A percentile compares a stretch with the other conserved stretches of the same genome.
Evolutionary conservation across 1,139 yeast species (phyloP).

Genomic region (Yamadazyma songkhlaensis): DNA sequence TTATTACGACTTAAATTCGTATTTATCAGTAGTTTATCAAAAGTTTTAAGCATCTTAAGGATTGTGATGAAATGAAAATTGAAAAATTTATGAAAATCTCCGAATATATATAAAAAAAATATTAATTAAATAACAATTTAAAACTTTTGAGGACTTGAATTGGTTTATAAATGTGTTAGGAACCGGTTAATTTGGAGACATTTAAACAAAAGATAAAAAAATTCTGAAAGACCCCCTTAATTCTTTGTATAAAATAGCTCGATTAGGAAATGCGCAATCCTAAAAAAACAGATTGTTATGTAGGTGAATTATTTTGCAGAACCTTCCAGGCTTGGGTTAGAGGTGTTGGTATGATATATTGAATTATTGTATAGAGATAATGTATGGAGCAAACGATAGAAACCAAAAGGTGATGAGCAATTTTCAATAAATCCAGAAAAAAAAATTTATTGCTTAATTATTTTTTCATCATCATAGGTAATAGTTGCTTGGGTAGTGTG

Average conservation of each 20-base stretch:
- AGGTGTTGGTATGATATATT: too few relatives aligned
- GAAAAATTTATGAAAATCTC: background rate
- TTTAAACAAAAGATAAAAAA: background rate
- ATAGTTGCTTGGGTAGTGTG: too few relatives aligned
- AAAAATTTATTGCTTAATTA: too few relatives aligned
- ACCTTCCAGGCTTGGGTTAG: too few relatives aligned
- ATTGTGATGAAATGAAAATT: background rate
- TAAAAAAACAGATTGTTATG: too few relatives aligned
- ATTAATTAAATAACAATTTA: background rate
- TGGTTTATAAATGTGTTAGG: background rate
- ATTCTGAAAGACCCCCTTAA: conserved; percentile 1
- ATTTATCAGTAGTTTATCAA: conserved; percentile 13
- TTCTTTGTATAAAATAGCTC: background rate
- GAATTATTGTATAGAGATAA: too few relatives aligned
- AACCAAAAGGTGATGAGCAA: too few relatives aligned
- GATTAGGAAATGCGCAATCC: background rate
- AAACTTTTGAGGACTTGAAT: background rate
- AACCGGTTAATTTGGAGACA: background rate
- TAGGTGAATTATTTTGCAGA: too few relatives aligned
- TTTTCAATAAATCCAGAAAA: too few relatives aligned
- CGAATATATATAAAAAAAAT: background rate
- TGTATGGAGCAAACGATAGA: too few relatives aligned
- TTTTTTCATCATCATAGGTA: too few relatives aligned
- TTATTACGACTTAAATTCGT: conserved; percentile 13
- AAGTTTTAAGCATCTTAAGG: conserved; percentile 15